Evolutionary conservation across 2,329 filamentous ascomycete genomes (phyloP), one percentile per base, ranked within the genome.

Genomic region (Diplodia mutila): DNA sequence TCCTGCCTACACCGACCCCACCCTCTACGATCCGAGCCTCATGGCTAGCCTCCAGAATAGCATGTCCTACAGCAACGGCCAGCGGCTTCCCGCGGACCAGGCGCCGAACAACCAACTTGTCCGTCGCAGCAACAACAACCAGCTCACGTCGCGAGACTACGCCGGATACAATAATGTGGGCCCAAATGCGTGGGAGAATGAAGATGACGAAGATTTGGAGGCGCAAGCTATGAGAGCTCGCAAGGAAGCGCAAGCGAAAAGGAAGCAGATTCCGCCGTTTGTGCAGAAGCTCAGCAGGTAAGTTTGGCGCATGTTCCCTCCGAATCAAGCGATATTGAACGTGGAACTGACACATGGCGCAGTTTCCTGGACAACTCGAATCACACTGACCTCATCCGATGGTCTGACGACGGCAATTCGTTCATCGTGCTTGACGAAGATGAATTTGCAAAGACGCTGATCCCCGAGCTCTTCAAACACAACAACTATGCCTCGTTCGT

Each of bases 261-360:
- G 94, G 74, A 98, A 98, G 80, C 92, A 96, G 75, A 98, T 99
- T 12, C 94, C 95, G 0, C 94, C 95, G 0, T 99, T 99, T 83
- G 94, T 99, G 52, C 94, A 97, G 79, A 99, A 99, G 77, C 82
- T 99, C 66, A 97, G 93, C 88, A 98, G 94, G 94, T 96, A 83
- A 81, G 87, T 75, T 4, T 9, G 4, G 27, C 8, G 11, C 37
- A 14, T 2, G n/a, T 7, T 18, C 23, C 12, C 21, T 12, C 23
- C 8, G 9, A 18, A 18, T 51, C 9, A n/a, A 7, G 7, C 12
- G 12, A 8, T 2, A 21, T 25, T 37, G 27, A 67, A 9, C 53
- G n/a, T 21, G 23, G 55, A 42, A 57, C 70, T 69, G 59, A 71
- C 25, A 76, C 61, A n/a, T 72, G 65, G 69, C 63, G 53, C 74